These are phyloP conservation scores for Penicillium tannophilum DNA, from an alignment of 495 filamentous ascomycete genomes.

Conservation along the genomic window DNA sequence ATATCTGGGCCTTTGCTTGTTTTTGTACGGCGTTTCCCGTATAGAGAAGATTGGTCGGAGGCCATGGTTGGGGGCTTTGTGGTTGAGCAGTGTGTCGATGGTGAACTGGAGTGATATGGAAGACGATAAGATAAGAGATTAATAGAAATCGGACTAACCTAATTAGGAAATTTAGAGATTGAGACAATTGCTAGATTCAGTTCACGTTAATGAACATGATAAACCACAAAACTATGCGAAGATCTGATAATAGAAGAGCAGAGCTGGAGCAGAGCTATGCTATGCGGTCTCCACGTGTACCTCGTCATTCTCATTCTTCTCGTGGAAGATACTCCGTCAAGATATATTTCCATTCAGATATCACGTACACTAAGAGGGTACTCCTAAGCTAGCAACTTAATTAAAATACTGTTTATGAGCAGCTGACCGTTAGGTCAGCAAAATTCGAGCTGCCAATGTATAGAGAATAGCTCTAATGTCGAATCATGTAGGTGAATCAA, in stretches of 20 bases:
- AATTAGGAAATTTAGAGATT: background rate
- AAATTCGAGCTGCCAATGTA: background rate
- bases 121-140: background rate
- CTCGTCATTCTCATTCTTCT: too few relatives aligned
- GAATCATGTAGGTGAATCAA: too few relatives aligned
- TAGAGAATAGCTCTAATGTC: background rate
- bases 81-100: background rate
- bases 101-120: background rate
- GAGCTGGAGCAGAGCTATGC: too few relatives aligned
- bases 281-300: too few relatives aligned
- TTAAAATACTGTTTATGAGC: too few relatives aligned
- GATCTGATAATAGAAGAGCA: too few relatives aligned
- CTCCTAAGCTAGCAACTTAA: too few relatives aligned
- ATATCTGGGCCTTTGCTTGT: constrained; percentile 55
- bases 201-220: background rate
- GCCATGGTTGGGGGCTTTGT: constrained; percentile 14
- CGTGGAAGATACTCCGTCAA: too few relatives aligned
- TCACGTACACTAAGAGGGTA: too few relatives aligned
- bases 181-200: background rate
- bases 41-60: constrained; percentile 54
- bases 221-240: background rate
- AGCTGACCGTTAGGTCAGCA: too few relatives aligned
- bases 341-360: too few relatives aligned
- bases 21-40: constrained; percentile 67
- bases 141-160: background rate